Evolutionary conservation across 2,329 filamentous ascomycete species (phyloP).

Genomic region (Penicillium frequentans): DNA sequence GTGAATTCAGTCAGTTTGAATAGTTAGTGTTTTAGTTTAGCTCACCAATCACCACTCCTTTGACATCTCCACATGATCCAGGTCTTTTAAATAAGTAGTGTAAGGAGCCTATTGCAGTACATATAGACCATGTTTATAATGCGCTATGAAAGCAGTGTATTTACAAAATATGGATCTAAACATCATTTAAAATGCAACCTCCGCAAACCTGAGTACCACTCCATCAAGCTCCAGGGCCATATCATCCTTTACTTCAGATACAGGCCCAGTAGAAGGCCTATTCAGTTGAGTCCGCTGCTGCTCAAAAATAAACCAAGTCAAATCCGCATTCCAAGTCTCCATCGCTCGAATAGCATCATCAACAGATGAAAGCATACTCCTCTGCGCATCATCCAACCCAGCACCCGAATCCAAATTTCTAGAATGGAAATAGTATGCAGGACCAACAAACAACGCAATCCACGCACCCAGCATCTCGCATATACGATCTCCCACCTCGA

Average conservation of each 20-base stretch:
- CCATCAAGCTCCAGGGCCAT: slow-evolving; percentile 32
- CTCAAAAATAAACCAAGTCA: slow-evolving; percentile 44
- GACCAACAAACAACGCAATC: slow-evolving; percentile 36
- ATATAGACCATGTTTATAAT: too few species aligned
- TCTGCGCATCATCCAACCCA: neutral
- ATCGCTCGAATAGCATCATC: slow-evolving; percentile 38
- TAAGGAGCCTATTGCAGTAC: too few species aligned
- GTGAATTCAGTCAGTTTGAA: neutral
- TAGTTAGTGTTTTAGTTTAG: slow-evolving; percentile 9
- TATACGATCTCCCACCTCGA: slow-evolving; percentile 42
- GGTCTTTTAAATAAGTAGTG: neutral
- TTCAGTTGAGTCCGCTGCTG: slow-evolving; percentile 14
- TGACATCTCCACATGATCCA: neutral
- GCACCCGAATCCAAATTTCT: neutral
- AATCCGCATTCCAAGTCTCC: slow-evolving; percentile 43
- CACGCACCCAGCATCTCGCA: slow-evolving; percentile 39
- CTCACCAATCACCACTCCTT: slow-evolving; percentile 24
- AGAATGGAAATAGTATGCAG: slow-evolving; percentile 32
- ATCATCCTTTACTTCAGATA: neutral
- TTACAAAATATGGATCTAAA: neutral
- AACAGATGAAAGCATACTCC: slow-evolving; percentile 20
- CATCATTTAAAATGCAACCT: slow-evolving; percentile 20
- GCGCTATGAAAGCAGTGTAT: too few species aligned
- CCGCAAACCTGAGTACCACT: slow-evolving; percentile 32
- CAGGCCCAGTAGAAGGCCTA: neutral